phyloP scores from a whole-genome alignment of 768 basidiomycete species.

The Panus rudis region DNA sequence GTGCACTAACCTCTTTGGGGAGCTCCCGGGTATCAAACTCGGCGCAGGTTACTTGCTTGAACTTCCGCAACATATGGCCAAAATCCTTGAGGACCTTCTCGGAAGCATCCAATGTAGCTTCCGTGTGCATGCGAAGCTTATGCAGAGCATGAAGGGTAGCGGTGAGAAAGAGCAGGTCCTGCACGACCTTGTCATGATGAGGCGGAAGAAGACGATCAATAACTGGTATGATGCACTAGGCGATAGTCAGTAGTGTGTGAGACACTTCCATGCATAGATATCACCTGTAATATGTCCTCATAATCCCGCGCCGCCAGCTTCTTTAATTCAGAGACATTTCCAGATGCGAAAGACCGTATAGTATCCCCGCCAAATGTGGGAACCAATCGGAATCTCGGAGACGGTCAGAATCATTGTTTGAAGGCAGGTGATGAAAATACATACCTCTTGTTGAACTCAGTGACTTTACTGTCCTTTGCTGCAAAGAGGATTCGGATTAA shows the following conservation, averaged over 20 bases:
- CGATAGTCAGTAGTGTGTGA: conserved; percentile 8
- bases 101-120: no score
- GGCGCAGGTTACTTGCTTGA: conserved; percentile 19
- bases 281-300: conserved; percentile 23
- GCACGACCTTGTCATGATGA: conserved; percentile 12
- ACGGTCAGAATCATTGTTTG: no score
- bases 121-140: no score
- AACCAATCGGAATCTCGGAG: conserved; percentile 16
- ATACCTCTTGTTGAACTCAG: conserved; percentile 2
- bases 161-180: conserved; percentile 2
- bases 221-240: conserved; percentile 21
- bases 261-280: conserved; percentile 1
- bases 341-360: conserved; percentile 16
- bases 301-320: conserved; percentile 22
- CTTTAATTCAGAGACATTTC: conserved; percentile 21
- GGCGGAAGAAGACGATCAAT: conserved; percentile 32
- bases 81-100: conserved; percentile 25
- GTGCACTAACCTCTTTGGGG: conserved; percentile 16
- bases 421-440: not conserved
- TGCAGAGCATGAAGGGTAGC: no score
- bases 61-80: conserved; percentile 16
- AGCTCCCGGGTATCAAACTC: conserved; percentile 22
- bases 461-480: not conserved
- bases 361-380: conserved; percentile 21
- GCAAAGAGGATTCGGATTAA: conserved; percentile 14